Percentiles rank a stretch among this genome's conserved stretches.
phyloP scores from a whole-genome alignment of 2,329 filamentous ascomycete species.

The Fusarium cyanostomum region DNA sequence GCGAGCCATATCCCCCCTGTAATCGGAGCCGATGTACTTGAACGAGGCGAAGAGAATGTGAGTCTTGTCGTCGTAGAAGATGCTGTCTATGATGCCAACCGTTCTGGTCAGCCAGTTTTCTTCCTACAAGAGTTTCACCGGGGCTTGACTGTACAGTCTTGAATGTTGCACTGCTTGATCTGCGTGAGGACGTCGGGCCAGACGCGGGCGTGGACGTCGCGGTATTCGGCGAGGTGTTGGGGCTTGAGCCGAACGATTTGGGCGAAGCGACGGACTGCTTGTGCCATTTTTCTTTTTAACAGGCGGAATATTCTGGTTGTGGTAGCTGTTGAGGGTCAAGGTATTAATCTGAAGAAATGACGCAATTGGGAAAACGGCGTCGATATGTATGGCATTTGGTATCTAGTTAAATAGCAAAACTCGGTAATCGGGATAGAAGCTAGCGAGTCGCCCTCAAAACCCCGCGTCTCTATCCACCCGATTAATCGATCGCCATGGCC shows the following conservation, averaged over 20 bases:
- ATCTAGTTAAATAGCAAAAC: conserved; percentile 10
- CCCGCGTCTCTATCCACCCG: conserved; percentile 20
- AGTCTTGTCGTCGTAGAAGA: conserved; percentile 72
- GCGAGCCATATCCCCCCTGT: conserved; percentile 76
- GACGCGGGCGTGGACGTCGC: conserved; percentile 75
- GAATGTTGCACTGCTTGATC: conserved; percentile 78
- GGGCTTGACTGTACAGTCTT: conserved; percentile 65
- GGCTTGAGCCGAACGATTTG: conserved; percentile 79
- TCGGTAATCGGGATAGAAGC: conserved; percentile 31
- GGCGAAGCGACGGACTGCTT: conserved; percentile 67
- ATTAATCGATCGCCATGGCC: conserved; percentile 10
- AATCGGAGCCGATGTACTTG: conserved; percentile 81
- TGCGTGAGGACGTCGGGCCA: conserved; percentile 82
- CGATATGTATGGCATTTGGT: neutral
- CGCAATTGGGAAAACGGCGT: neutral
- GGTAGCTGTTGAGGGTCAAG: neutral
- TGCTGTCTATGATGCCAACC: conserved; percentile 66
- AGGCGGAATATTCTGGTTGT: neutral
- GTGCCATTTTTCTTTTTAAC: conserved; percentile 20
- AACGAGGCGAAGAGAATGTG: conserved; percentile 77
- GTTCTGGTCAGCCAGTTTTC: neutral
- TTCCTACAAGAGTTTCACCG: neutral
- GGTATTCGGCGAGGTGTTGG: conserved; percentile 73
- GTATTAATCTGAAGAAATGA: neutral
- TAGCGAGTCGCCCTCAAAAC: conserved; percentile 29